These are phyloP conservation scores for Scutellaria galericulata DNA, from an alignment of 257 asterid genomes.

Conservation along the genomic window DNA sequence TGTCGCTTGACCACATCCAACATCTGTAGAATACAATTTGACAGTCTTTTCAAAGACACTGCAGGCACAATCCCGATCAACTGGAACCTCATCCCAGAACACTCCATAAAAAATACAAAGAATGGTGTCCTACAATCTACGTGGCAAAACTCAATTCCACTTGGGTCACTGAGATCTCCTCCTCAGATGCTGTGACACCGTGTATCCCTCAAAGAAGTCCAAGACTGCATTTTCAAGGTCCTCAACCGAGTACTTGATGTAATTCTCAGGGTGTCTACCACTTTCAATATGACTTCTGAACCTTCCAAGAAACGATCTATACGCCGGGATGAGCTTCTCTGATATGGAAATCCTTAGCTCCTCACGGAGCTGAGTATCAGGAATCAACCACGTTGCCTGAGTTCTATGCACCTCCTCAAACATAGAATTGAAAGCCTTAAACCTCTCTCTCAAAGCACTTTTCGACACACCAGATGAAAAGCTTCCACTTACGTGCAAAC, in stretches of 20 bases:
- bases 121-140: conserved; percentile 66
- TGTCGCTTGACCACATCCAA: conserved; percentile 35
- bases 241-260: conserved; percentile 87
- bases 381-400: conserved; percentile 84
- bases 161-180: conserved; percentile 61
- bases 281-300: conserved; percentile 88
- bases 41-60: conserved; percentile 24
- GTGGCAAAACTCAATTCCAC: conserved; percentile 39
- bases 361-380: conserved; percentile 86
- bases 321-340: conserved; percentile 77
- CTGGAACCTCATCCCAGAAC: conserved; percentile 55
- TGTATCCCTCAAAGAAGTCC: conserved; percentile 86
- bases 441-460: conserved; percentile 83
- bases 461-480: conserved; percentile 86
- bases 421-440: conserved; percentile 82
- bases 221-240: conserved; percentile 84
- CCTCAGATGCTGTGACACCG: conserved; percentile 72
- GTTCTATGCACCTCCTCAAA: conserved; percentile 91
- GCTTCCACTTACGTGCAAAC: conserved; percentile 79
- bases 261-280: conserved; percentile 91
- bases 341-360: conserved; percentile 87
- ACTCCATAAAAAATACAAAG: conserved; percentile 69
- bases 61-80: conserved; percentile 36
- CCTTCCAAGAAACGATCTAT: conserved; percentile 85
- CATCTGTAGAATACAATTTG: conserved; percentile 29